Base-by-base conservation (phyloP, 2,329 filamentous ascomycete species). In the Paecilomyces formosus region DNA sequence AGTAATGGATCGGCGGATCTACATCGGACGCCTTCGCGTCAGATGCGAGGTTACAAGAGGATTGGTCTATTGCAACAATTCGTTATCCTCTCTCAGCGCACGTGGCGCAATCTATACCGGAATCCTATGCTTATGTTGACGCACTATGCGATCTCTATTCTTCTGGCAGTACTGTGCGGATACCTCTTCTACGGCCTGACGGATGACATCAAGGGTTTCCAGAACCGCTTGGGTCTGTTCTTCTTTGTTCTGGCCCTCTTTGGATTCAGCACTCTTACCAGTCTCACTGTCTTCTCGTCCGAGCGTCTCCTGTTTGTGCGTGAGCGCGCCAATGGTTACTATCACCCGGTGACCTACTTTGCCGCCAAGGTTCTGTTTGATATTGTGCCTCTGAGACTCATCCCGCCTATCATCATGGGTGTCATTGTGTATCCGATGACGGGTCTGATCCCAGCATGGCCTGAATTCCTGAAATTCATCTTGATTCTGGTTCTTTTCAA, bases 111-210 rank as follows among this genome's bases (percentile, higher is more conserved):
- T 70, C 82, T 99, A 6, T 97, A 99, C 78, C 87, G 94, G 58
- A 97, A 99, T 72, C 94, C 94, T 1, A 92, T 97, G 84, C 80
- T 99, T 60, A 99, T 99, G 94, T 83, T 99, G 59, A 97, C 92
- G 0, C 94, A 99, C 76, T 99, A 97, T 71, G 94, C 94, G 39
- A 97, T 97, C 65, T 92, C 94, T 7, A 97, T 99, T 61, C 78
- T 97, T 0, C 83, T 99, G 5, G 94, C 92, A 1, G 93, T 97
- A 4, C 88, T 99, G 59, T 92, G 93, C 1, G 94, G 94, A 3
- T 97, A 90, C 74, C 82, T 99, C 12, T 99, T 97, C 79, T 99
- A 97, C 67, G 94, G 93, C 2, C 81, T 99, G 54, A 96, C 92
- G 0, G 92, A 96, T 69, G 92, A 99, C 69, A 96, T 99, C 65